phyloP scores from a whole-genome alignment of 2,329 filamentous ascomycete species.

The Fusarium sp. region DNA sequence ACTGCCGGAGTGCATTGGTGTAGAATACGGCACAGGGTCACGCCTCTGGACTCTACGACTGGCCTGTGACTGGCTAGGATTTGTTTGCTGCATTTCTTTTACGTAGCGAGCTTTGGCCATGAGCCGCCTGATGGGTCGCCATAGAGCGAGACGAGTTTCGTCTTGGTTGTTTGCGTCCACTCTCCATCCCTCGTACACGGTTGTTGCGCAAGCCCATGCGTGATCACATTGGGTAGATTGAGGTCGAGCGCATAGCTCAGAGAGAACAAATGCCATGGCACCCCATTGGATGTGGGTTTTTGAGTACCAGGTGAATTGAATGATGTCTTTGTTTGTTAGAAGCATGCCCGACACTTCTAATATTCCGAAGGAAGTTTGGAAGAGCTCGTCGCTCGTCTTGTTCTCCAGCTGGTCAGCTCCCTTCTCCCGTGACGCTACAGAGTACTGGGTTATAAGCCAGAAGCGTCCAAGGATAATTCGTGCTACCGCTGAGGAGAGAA shows the following conservation, averaged over 20 bases:
- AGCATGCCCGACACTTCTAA: background rate
- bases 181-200: background rate
- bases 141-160: background rate
- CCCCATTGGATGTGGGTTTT: background rate
- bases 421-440: background rate
- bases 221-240: background rate
- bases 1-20: background rate
- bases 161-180: background rate
- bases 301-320: background rate
- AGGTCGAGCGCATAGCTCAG: background rate
- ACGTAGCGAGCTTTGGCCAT: background rate
- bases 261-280: background rate
- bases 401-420: background rate
- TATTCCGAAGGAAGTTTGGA: background rate
- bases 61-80: fast-evolving
- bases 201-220: background rate
- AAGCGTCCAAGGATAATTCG: background rate
- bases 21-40: fast-evolving
- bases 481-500: background rate
- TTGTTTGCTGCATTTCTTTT: background rate
- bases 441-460: background rate
- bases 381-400: background rate
- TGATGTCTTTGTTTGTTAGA: background rate
- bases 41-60: fast-evolving
- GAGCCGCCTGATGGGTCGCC: background rate